A percentile compares a stretch with the other conserved stretches of the same genome.
Conservation (phyloP, 768 basidiomycete genomes). For the Lactarius akahatsu region DNA sequence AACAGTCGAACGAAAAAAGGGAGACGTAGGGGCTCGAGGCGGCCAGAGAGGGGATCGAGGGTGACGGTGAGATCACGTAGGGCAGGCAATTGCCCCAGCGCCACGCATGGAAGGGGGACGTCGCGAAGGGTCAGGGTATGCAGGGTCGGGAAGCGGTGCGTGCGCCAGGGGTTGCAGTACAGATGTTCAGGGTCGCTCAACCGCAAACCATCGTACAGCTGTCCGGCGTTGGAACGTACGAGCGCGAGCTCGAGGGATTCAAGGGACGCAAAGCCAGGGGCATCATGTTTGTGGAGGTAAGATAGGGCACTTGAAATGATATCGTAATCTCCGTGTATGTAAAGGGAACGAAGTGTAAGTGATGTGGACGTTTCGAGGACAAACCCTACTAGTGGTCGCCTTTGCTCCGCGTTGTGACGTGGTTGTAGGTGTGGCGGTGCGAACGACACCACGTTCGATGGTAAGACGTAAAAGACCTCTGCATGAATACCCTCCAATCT, state of each 20-base stretch:
- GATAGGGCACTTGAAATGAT: conserved; percentile 14
- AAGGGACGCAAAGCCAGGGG: conserved; percentile 5
- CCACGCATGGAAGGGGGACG: conserved; percentile 18
- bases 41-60: conserved; percentile 8
- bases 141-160: conserved; percentile 21
- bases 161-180: conserved; percentile 11
- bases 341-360: conserved; percentile 7
- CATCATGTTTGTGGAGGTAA: conserved; percentile 11
- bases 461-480: conserved; percentile 16
- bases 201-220: conserved; percentile 11
- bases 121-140: conserved; percentile 19
- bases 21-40: conserved; percentile 12
- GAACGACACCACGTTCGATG: not conserved
- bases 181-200: not conserved
- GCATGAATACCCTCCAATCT: conserved; percentile 7
- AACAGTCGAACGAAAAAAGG: conserved; percentile 22
- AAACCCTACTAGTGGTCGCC: not conserved
- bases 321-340: conserved; percentile 10
- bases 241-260: conserved; percentile 20
- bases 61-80: conserved; percentile 24
- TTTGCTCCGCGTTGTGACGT: not conserved
- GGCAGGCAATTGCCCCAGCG: conserved; percentile 17
- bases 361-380: conserved; percentile 11
- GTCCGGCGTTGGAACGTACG: not conserved
- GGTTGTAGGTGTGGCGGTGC: not conserved